Evolutionary conservation across 2,329 filamentous ascomycete species (phyloP).

Genomic region (Ambrosiella xylebori): DNA sequence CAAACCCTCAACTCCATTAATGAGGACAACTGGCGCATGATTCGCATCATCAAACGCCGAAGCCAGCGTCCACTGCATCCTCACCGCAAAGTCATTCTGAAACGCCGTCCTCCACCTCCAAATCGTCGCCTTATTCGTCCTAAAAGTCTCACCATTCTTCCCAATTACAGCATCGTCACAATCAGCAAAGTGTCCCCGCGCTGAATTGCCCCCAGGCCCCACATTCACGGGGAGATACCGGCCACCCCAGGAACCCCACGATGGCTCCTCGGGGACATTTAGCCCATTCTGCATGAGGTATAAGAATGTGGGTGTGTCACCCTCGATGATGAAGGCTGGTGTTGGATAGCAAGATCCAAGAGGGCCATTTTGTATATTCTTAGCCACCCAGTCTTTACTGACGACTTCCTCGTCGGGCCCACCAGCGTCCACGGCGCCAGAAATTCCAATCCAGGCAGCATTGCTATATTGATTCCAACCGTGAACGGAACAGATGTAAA

Average conservation of each 20-base stretch:
- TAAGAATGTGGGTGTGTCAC: slow-evolving; percentile 34
- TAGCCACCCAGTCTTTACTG: slow-evolving; percentile 32
- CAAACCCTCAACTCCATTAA: slow-evolving; percentile 24
- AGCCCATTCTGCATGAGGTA: slow-evolving; percentile 32
- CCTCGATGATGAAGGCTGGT: slow-evolving; percentile 33
- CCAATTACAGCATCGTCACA: slow-evolving; percentile 18
- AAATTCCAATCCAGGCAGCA: slow-evolving; percentile 40
- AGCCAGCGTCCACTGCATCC: slow-evolving; percentile 24
- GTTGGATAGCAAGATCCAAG: slow-evolving; percentile 29
- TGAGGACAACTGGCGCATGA: slow-evolving; percentile 28
- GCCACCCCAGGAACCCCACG: slow-evolving; percentile 33
- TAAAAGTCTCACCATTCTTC: slow-evolving; percentile 16
- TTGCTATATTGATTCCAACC: slow-evolving; percentile 36
- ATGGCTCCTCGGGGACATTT: slow-evolving; percentile 27
- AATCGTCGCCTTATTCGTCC: slow-evolving; percentile 19
- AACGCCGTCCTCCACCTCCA: slow-evolving; percentile 27
- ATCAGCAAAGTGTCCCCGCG: slow-evolving; percentile 19
- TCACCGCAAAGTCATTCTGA: slow-evolving; percentile 26
- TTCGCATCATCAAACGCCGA: slow-evolving; percentile 20
- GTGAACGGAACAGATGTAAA: slow-evolving; percentile 38
- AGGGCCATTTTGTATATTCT: slow-evolving; percentile 33
- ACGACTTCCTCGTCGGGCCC: slow-evolving; percentile 29
- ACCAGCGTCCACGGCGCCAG: slow-evolving; percentile 23
- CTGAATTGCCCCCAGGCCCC: background rate
- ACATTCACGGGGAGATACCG: slow-evolving; percentile 21